Conservation (phyloP, 2,329 filamentous ascomycete species). For the Chrysoporthe cubensis region DNA sequence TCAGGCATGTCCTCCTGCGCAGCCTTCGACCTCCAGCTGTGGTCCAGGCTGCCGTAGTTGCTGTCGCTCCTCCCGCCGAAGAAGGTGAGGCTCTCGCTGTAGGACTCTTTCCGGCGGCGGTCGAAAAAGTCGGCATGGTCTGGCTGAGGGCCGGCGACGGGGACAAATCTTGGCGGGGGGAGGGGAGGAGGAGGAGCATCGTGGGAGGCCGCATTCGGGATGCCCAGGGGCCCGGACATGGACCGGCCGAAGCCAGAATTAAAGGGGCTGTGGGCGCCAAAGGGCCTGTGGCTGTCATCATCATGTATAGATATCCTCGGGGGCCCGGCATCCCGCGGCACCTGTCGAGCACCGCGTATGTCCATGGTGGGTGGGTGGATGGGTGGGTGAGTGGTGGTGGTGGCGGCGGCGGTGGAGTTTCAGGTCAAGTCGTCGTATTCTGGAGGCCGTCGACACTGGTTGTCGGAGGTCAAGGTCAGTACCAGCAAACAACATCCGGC, state of each 20-base stretch:
- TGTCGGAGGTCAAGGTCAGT: constrained; percentile 6
- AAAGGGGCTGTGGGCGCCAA: constrained; percentile 23
- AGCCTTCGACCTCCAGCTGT: constrained; percentile 29
- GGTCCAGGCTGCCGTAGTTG: constrained; percentile 38
- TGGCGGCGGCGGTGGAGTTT: background rate
- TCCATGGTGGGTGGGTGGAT: constrained; percentile 20
- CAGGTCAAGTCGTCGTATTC: background rate
- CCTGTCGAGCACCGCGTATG: constrained; percentile 27
- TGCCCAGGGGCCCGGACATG: constrained; percentile 42
- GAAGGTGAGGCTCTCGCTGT: constrained; percentile 36
- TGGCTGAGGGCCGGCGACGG: constrained; percentile 40
- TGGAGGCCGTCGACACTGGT: constrained; percentile 5
- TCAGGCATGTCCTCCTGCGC: constrained; percentile 41
- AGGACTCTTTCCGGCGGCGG: constrained; percentile 33
- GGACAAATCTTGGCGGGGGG: constrained; percentile 48
- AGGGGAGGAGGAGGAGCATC: constrained; percentile 48
- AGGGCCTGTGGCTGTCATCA: constrained; percentile 22
- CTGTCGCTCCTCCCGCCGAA: constrained; percentile 43
- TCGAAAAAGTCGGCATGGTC: constrained; percentile 33
- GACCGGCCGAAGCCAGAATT: constrained; percentile 19
- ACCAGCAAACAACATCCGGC: background rate
- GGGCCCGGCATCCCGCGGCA: constrained; percentile 17
- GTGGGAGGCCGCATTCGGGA: constrained; percentile 43
- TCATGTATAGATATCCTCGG: constrained; percentile 26
- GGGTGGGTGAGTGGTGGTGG: background rate